Base-by-base conservation (phyloP, 805 yeast genomes). In the Debaryomyces hansenii region DNA sequence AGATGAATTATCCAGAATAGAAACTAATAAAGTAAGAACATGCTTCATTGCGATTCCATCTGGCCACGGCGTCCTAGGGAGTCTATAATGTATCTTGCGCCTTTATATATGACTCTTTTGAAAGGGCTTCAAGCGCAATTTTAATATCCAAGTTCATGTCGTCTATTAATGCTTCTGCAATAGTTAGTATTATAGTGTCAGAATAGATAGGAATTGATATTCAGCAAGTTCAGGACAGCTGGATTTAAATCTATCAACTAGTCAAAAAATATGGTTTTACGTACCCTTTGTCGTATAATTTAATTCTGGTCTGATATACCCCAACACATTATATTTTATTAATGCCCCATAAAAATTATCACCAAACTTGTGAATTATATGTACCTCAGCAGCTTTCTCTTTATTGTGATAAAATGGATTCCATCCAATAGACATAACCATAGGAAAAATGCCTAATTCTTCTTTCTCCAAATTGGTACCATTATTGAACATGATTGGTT, bases 391-490 rank as follows among this genome's bases (percentile, higher is more conserved):
- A 0, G 96, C 84, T 66, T 88, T 89, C 55, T 79, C 78, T 41
- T 80, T 74, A 65, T 94, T 91, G 20, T 83, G 79, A 69, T 82
- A 94, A 62, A 85, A 92, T 33, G 99, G 98, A 61, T 94, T 94
- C 87, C 90, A 89, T 1, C 99, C 99, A 15, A 94, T 77, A 7
- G 96, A 88, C 88, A 92, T 85, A 7, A 94, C 99, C 84, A 90
- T 90, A 0, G 97, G 97, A 20, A 82, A 70, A 1, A 75, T 75
- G 15, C 68, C 66, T 42, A 74, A 74, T 2, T 76, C 67, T 35
- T 75, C 79, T 0, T 43, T 46, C n/a, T 46, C 27, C 40, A 90
- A 66, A 8, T 64, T 56, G 5, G 63, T 52, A 0, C 96, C 97
- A 57, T 79, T 81, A 47, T 82, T 85, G 60, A 85, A 80, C 32